Evolutionary conservation across 257 asterid species (phyloP).

Genomic region (Jacaranda mimosifolia): DNA sequence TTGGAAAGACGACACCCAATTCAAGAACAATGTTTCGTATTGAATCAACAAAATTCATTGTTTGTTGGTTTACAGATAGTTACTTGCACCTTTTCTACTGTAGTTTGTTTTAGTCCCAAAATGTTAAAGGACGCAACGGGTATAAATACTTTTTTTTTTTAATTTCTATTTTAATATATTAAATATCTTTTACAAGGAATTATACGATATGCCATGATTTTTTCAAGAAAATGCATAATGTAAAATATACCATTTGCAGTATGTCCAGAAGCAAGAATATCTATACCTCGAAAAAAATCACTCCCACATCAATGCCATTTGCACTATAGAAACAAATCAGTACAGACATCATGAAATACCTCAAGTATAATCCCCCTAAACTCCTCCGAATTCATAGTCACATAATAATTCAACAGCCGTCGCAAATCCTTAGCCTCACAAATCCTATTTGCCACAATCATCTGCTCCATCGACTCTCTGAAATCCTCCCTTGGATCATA

Average conservation of each 20-base stretch:
- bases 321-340: slow-evolving; percentile 56
- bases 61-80: no score
- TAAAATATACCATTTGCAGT: background rate
- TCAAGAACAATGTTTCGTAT: no score
- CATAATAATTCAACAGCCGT: slow-evolving; percentile 67
- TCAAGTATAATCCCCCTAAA: slow-evolving; percentile 67
- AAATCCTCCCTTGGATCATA: slow-evolving; percentile 83
- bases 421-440: slow-evolving; percentile 66
- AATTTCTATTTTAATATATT: no score
- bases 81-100: no score
- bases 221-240: no score
- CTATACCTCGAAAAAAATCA: background rate
- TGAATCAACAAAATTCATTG: no score
- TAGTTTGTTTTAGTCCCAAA: no score
- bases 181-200: no score
- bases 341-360: slow-evolving; percentile 83
- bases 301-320: slow-evolving; percentile 23
- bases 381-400: slow-evolving; percentile 76
- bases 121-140: no score
- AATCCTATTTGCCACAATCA: slow-evolving; percentile 64
- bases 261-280: background rate
- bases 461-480: slow-evolving; percentile 73
- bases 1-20: no score
- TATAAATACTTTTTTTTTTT: no score
- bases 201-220: no score